These are phyloP conservation scores for Trifolium fragiferum DNA, from an alignment of 306 rosid genomes.

Conservation along the genomic window DNA sequence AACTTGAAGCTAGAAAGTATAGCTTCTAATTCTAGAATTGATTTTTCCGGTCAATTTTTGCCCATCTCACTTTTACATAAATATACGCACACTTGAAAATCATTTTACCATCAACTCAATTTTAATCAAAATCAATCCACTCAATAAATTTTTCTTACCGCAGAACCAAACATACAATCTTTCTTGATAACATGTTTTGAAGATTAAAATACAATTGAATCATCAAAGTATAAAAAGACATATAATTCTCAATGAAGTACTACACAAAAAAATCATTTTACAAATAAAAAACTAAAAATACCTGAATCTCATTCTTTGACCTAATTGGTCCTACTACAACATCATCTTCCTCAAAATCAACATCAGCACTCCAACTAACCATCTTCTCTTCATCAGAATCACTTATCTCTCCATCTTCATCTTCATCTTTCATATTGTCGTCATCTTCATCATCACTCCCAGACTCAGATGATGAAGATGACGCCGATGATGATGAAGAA, in stretches of 20 bases:
- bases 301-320: slow-evolving; percentile 84
- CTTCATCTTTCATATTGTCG: slow-evolving; percentile 63
- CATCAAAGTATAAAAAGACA: neutral
- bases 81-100: too few species aligned
- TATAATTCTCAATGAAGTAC: neutral
- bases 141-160: too few species aligned
- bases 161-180: too few species aligned
- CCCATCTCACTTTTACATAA: too few species aligned
- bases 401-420: slow-evolving; percentile 73
- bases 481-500: slow-evolving; percentile 45
- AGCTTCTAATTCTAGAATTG: too few species aligned
- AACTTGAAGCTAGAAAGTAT: too few species aligned
- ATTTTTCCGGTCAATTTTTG: too few species aligned
- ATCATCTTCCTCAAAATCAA: slow-evolving; percentile 31
- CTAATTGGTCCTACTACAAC: slow-evolving; percentile 56
- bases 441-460: neutral
- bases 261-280: neutral
- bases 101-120: too few species aligned
- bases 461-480: neutral
- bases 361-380: slow-evolving; percentile 44
- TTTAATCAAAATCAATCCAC: too few species aligned
- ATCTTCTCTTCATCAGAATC: slow-evolving; percentile 50
- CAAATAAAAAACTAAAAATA: slow-evolving; percentile 8
- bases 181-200: too few species aligned
- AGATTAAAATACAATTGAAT: too few species aligned